Evolutionary conservation across 2,329 filamentous ascomycete genomes (phyloP), one percentile per base, ranked within the genome.

Genomic region (Thermomyces lanuginosus): DNA sequence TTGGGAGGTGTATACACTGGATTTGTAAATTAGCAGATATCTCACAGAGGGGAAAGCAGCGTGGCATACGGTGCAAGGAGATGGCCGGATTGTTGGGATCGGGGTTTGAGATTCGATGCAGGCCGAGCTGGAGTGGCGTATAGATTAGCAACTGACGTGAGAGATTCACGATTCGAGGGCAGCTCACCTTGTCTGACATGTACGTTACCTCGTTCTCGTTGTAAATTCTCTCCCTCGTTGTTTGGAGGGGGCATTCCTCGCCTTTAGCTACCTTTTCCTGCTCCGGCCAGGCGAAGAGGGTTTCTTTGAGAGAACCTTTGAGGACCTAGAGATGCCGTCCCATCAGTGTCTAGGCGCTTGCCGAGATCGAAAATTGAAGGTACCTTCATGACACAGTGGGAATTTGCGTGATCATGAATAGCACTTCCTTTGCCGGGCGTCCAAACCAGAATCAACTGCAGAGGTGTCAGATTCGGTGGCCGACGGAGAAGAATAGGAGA

Each of bases 351-450:
- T 24, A 15, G n/a, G n/a, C n/a, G n/a, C n/a, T n/a, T 15, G 7
- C n/a, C 22, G 4, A 4, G 12, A 3, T 8, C n/a, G 10, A 24
- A 14, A 9, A 14, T 16, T 15, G 8, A 14, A 29, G 20, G 7
- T 47, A 56, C 57, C 52, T 74, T 92, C 81, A 92, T 92, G 41
- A 92, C 61, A 54, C 84, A 93, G 50, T 92, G 84, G 20, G 83
- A 80, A 35, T 86, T 80, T 46, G 75, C 76, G 52, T 82, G 77
- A 49, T 93, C 84, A 48, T 93, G 84, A 46, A 93, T 82, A 7
- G 78, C 75, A 42, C 77, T 86, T 19, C 69, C 69, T 55, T 81
- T 81, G 27, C 78, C 77, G 0, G 84, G 83, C 9, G 73, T 76
- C 84, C 84, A 93, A 20, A 92, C 83, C 21, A 92, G 69, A 24